Evolutionary conservation across 1,284 basidiomycete genomes (phyloP).

Genomic region (Rhodotorula mucilaginosa): DNA sequence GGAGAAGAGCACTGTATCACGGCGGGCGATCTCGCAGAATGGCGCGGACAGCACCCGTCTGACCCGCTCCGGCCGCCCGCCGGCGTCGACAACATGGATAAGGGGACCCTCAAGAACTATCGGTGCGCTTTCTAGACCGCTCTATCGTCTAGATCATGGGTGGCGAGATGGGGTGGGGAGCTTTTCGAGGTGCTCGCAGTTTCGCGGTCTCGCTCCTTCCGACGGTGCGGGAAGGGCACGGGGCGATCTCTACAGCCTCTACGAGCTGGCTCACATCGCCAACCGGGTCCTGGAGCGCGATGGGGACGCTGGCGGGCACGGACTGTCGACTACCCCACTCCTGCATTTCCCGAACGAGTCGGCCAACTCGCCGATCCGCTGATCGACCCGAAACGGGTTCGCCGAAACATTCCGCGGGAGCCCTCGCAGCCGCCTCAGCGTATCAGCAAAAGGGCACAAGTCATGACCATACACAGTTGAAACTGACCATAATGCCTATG

Average conservation of each 20-base stretch:
- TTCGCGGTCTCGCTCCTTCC: neutral
- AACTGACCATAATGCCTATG: neutral
- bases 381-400: neutral
- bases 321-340: neutral
- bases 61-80: slow-evolving; percentile 23
- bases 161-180: slow-evolving; percentile 3
- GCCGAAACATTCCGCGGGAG: neutral
- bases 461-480: neutral
- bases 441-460: no score
- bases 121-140: slow-evolving; percentile 1
- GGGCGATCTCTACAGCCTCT: neutral
- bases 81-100: slow-evolving; percentile 7
- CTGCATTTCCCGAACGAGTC: neutral
- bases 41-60: slow-evolving; percentile 13
- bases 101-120: slow-evolving; percentile 13
- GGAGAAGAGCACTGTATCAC: neutral
- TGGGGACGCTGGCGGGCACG: neutral
- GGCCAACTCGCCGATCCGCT: neutral
- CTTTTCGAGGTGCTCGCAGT: neutral
- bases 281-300: neutral
- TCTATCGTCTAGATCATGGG: neutral
- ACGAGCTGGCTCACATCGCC: neutral
- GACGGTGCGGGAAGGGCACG: neutral
- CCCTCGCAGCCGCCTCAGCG: neutral
- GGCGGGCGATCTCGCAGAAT: slow-evolving; percentile 17